Evolutionary conservation across 2,329 filamentous ascomycete species (phyloP).

Genomic region (Botrytis paeoniae): DNA sequence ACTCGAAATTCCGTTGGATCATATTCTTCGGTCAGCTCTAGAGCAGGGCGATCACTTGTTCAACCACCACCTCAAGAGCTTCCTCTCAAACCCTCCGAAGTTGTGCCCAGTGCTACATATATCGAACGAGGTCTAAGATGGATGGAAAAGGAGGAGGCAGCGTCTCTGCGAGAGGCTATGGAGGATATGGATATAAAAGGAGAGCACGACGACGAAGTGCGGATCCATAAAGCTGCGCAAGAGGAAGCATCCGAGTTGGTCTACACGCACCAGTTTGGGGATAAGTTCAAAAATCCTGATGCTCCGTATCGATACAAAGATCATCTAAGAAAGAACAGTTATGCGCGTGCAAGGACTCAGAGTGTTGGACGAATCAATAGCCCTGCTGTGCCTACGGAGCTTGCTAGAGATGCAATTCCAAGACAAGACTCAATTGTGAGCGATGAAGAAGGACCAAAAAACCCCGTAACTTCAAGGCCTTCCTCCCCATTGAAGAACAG

Average conservation of each 20-base stretch:
- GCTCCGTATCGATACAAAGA: slow-evolving; percentile 66
- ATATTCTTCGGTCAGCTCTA: slow-evolving; percentile 34
- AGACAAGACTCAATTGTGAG: slow-evolving; percentile 38
- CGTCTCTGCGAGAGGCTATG: slow-evolving; percentile 67
- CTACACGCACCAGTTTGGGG: slow-evolving; percentile 68
- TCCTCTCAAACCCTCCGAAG: slow-evolving; percentile 55
- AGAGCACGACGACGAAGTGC: slow-evolving; percentile 54
- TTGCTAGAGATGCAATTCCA: slow-evolving; percentile 33
- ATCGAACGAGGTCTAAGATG: slow-evolving; percentile 71
- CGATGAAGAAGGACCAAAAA: slow-evolving; percentile 34
- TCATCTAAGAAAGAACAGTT: slow-evolving; percentile 68
- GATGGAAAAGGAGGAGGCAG: slow-evolving; percentile 78
- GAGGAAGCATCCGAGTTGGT: slow-evolving; percentile 77
- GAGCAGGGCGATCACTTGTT: slow-evolving; percentile 34
- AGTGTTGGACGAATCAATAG: slow-evolving; percentile 52
- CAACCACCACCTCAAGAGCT: slow-evolving; percentile 24
- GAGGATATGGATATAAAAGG: slow-evolving; percentile 65
- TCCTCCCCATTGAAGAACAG: slow-evolving; percentile 38
- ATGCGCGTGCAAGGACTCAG: slow-evolving; percentile 63
- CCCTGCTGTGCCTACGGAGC: slow-evolving; percentile 42
- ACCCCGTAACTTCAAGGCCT: background rate
- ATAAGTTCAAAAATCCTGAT: slow-evolving; percentile 53
- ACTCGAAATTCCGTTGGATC: slow-evolving; percentile 34
- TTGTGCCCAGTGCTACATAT: slow-evolving; percentile 65
- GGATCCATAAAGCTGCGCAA: slow-evolving; percentile 67